Evolutionary conservation across 176 grass and related monocot genomes (phyloP).

Genomic region (Triticum turgidum): DNA sequence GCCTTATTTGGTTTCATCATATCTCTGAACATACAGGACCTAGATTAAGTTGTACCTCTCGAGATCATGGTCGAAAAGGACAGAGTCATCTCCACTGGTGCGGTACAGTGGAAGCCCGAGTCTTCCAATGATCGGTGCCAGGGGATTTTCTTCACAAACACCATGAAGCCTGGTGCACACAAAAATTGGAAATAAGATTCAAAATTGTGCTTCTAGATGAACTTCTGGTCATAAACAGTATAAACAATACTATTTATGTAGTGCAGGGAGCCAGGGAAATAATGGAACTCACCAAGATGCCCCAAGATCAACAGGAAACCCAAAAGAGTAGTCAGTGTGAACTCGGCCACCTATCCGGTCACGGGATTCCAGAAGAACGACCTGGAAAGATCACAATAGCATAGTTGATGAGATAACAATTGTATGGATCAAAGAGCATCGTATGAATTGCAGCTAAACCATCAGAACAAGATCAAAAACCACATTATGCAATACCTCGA

Average conservation of each 20-base stretch:
- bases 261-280: conserved; percentile 19
- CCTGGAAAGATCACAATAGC: conserved; percentile 48
- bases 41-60: conserved; percentile 62
- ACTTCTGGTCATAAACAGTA: background rate
- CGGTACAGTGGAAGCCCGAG: conserved; percentile 92
- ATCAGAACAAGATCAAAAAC: background rate
- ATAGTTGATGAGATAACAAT: background rate
- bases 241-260: background rate
- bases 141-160: conserved; percentile 94
- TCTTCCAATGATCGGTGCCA: conserved; percentile 89
- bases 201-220: background rate
- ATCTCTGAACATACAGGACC: conserved; percentile 3
- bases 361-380: conserved; percentile 90
- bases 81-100: conserved; percentile 92
- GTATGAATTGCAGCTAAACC: conserved; percentile 4
- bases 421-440: background rate
- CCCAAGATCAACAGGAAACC: conserved; percentile 94
- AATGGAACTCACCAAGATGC: conserved; percentile 81
- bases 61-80: conserved; percentile 94
- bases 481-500: conserved; percentile 54
- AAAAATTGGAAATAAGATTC: conserved; percentile 20
- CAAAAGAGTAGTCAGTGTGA: conserved; percentile 92
- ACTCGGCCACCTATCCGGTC: conserved; percentile 94
- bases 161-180: conserved; percentile 77
- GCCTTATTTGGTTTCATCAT: background rate